phyloP scores from a whole-genome alignment of 2,329 filamentous ascomycete species.

The Mollisia scopiformis region DNA sequence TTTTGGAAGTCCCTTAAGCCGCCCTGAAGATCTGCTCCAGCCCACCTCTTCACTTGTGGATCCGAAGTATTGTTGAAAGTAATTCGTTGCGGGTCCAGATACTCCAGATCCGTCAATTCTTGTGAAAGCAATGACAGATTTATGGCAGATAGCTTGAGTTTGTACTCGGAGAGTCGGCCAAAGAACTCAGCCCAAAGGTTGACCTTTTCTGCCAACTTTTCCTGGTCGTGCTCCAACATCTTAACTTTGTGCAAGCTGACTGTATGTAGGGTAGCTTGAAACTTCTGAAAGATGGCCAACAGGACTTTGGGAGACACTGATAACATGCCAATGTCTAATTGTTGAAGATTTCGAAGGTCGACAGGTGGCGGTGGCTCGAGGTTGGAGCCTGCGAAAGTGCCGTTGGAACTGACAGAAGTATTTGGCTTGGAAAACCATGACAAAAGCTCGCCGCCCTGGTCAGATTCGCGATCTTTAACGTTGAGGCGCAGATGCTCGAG shows the following conservation, averaged over 20 bases:
- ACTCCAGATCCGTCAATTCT: neutral
- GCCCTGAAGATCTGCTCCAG: conserved; percentile 20
- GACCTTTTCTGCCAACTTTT: conserved; percentile 28
- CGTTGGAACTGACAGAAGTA: neutral
- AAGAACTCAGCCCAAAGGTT: conserved; percentile 47
- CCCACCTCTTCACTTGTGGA: conserved; percentile 12
- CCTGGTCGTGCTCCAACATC: conserved; percentile 15
- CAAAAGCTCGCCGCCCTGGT: neutral
- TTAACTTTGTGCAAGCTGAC: conserved; percentile 50
- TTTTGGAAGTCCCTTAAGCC: conserved; percentile 20
- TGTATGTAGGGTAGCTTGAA: conserved; percentile 45
- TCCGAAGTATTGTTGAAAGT: conserved; percentile 8
- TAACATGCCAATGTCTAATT: conserved; percentile 49
- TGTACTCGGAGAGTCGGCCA: conserved; percentile 34
- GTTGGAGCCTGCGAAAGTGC: neutral
- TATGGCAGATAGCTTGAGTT: conserved; percentile 18
- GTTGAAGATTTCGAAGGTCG: conserved; percentile 40
- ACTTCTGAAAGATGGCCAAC: conserved; percentile 43
- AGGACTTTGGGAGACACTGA: conserved; percentile 36
- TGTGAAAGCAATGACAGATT: conserved; percentile 17
- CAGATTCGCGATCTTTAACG: conserved; percentile 32
- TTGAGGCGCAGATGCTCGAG: conserved; percentile 58
- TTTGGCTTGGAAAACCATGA: conserved; percentile 16
- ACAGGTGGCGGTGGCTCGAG: conserved; percentile 31
- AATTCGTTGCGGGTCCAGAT: neutral